Conservation (phyloP, 2,329 filamentous ascomycete species). For the Beauveria varroae region DNA sequence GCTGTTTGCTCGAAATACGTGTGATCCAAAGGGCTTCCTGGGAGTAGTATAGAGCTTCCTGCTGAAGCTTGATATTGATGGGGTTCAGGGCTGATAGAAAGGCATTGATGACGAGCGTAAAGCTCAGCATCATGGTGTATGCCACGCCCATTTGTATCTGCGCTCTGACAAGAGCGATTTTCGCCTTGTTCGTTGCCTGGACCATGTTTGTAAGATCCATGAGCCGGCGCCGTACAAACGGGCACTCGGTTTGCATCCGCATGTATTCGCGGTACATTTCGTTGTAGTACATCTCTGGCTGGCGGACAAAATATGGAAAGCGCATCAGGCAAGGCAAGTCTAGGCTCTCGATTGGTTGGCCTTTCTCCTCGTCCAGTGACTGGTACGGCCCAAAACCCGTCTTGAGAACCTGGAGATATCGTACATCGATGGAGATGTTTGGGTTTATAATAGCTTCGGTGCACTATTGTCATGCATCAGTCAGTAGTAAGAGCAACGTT, state of each 20-base stretch:
- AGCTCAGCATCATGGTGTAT: slow-evolving; percentile 15
- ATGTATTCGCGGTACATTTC: slow-evolving; percentile 1
- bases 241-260: slow-evolving; percentile 6
- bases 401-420: background rate
- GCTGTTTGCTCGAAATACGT: slow-evolving; percentile 14
- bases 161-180: background rate
- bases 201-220: slow-evolving; percentile 3
- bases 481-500: background rate
- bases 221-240: slow-evolving; percentile 9
- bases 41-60: slow-evolving; percentile 14
- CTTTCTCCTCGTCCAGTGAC: slow-evolving; percentile 7
- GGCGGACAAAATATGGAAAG: background rate
- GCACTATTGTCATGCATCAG: background rate
- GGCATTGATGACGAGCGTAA: slow-evolving; percentile 19
- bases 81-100: slow-evolving; percentile 18
- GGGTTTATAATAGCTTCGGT: slow-evolving; percentile 10
- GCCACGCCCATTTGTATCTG: slow-evolving; percentile 12
- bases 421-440: slow-evolving; percentile 3
- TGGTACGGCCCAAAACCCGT: background rate
- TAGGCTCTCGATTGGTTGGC: slow-evolving; percentile 10
- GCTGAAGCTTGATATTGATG: slow-evolving; percentile 8
- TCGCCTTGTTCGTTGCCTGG: background rate
- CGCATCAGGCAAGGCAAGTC: slow-evolving; percentile 10
- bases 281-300: slow-evolving; percentile 2
- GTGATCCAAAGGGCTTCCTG: slow-evolving; percentile 20